These are phyloP conservation scores for Pneumocystis murina DNA, from an alignment of 1,139 yeast species.

Conservation along the genomic window DNA sequence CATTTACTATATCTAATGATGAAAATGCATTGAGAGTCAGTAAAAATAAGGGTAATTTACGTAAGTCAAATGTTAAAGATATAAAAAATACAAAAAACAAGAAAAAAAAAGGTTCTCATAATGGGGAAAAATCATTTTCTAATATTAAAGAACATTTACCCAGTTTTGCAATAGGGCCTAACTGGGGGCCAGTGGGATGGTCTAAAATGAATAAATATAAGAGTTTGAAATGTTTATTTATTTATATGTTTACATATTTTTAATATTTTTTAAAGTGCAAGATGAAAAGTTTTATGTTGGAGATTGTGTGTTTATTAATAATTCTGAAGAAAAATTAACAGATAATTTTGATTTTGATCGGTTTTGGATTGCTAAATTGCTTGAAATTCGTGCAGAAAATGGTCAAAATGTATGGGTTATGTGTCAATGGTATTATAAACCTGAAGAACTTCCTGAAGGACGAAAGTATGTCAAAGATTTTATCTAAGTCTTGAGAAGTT, in stretches of 20 bases:
- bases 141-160: neutral
- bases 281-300: neutral
- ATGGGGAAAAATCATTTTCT: neutral
- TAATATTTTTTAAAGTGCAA: neutral
- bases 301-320: neutral
- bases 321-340: neutral
- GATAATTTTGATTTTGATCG: neutral
- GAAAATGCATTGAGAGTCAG: neutral
- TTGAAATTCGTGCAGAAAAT: constrained; percentile 13
- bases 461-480: constrained; percentile 4
- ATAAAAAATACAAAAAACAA: neutral
- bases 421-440: constrained; percentile 14
- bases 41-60: neutral
- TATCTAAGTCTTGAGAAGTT: neutral
- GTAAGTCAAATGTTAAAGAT: neutral
- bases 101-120: neutral
- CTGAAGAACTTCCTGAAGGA: constrained; percentile 14
- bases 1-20: neutral
- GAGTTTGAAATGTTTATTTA: neutral
- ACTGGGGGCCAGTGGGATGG: neutral
- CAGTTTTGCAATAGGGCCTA: neutral
- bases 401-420: constrained; percentile 11
- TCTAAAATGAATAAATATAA: neutral
- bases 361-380: constrained; percentile 13
- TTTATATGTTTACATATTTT: neutral